These are phyloP conservation scores for Pachysandra terminalis DNA, from an alignment of 164 flowering plant species.

Conservation along the genomic window DNA sequence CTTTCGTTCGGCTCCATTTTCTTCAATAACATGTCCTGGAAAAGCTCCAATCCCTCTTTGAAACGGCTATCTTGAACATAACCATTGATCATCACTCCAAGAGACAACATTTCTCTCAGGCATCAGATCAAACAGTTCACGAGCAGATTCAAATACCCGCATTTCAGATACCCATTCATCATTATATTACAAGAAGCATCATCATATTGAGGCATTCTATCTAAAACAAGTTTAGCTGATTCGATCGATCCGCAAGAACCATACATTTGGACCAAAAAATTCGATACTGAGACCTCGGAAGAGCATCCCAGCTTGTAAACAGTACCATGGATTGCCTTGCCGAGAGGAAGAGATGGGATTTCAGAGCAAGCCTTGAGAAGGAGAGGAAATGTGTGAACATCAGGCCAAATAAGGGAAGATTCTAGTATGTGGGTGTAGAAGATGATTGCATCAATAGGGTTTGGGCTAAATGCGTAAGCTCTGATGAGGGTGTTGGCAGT, in stretches of 20 bases:
- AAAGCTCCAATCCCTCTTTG: slow-evolving; percentile 16
- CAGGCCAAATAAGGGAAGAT: slow-evolving; percentile 15
- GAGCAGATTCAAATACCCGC: slow-evolving; percentile 13
- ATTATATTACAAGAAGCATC: slow-evolving; percentile 22
- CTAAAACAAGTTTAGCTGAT: slow-evolving; percentile 18
- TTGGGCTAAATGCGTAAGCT: slow-evolving; percentile 18
- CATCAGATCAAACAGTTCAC: slow-evolving; percentile 14
- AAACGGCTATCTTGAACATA: slow-evolving; percentile 8
- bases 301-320: slow-evolving; percentile 20
- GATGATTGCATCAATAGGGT: slow-evolving; percentile 20
- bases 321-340: slow-evolving; percentile 23
- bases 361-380: slow-evolving; percentile 29
- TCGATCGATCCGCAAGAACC: slow-evolving; percentile 20
- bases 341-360: slow-evolving; percentile 17
- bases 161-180: slow-evolving; percentile 19
- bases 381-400: slow-evolving; percentile 21
- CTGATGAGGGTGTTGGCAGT: slow-evolving; percentile 23
- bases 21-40: slow-evolving; percentile 17
- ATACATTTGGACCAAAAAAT: slow-evolving; percentile 28
- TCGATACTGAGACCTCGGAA: slow-evolving; percentile 15
- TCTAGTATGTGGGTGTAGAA: slow-evolving; percentile 21
- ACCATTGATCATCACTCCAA: slow-evolving; percentile 18
- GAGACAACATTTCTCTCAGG: slow-evolving; percentile 13
- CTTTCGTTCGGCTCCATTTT: slow-evolving; percentile 20
- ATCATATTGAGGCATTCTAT: slow-evolving; percentile 8